Evolutionary conservation across 805 yeast species (phyloP).

Genomic region (Debaryomyces tyrocola): DNA sequence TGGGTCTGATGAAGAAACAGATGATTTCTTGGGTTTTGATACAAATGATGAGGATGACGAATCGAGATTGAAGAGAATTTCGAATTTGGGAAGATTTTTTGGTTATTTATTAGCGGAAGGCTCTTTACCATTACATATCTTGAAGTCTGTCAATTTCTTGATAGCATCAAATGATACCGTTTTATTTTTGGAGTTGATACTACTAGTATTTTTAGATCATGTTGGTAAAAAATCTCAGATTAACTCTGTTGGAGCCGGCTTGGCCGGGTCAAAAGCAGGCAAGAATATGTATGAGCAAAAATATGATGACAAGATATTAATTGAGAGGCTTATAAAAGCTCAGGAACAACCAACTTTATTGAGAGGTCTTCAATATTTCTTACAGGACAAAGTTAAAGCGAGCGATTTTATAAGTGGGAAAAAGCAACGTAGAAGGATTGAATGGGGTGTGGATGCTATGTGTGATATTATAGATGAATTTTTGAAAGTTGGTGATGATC

Average conservation of each 20-base stretch:
- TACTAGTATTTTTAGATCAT: constrained; percentile 65
- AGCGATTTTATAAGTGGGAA: constrained; percentile 53
- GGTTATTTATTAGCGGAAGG: constrained; percentile 77
- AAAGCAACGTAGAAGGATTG: constrained; percentile 55
- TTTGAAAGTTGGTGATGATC: constrained; percentile 10
- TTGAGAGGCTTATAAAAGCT: constrained; percentile 53
- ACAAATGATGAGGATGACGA: constrained; percentile 52
- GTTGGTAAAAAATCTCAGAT: constrained; percentile 63
- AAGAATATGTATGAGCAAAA: constrained; percentile 29
- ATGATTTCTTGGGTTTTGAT: constrained; percentile 35
- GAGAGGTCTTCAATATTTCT: constrained; percentile 66
- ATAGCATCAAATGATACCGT: constrained; percentile 63
- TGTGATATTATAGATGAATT: constrained; percentile 54
- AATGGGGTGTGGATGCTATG: constrained; percentile 65
- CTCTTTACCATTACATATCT: constrained; percentile 66
- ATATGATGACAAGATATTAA: constrained; percentile 49
- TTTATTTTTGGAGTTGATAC: constrained; percentile 70
- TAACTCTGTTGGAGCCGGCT: constrained; percentile 45
- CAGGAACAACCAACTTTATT: constrained; percentile 57
- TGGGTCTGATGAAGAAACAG: constrained; percentile 42
- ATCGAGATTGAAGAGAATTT: constrained; percentile 53
- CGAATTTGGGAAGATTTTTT: constrained; percentile 78
- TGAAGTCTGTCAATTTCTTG: constrained; percentile 73
- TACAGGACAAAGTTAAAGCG: constrained; percentile 45
- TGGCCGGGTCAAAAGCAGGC: constrained; percentile 24